Conservation (phyloP, 2,329 filamentous ascomycete species). For the Sporothrix sp. region DNA sequence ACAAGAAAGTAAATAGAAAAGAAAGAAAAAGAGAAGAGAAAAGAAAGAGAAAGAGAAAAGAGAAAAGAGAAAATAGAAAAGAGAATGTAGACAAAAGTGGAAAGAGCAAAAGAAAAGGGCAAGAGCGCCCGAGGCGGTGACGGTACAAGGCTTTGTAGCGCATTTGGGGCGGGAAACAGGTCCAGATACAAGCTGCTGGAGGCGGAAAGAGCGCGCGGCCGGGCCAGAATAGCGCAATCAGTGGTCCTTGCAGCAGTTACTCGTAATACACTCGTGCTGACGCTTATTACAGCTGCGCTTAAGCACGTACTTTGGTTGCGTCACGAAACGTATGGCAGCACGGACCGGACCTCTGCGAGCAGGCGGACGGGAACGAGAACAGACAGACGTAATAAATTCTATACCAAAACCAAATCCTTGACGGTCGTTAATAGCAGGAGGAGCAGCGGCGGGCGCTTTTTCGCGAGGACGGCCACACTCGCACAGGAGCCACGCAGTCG, state of each 20-base stretch:
- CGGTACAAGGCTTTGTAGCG: no score
- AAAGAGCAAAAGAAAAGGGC: not conserved
- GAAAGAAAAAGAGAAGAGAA: not conserved
- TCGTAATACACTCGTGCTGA: no score
- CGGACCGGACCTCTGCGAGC: no score
- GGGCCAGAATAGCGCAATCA: not conserved
- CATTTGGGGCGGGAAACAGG: no score
- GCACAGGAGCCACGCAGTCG: no score
- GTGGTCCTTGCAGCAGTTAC: no score
- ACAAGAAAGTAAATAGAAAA: not conserved
- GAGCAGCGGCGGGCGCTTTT: not conserved
- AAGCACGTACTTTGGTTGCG: not conserved
- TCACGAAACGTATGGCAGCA: no score
- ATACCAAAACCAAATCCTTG: conserved; percentile 3
- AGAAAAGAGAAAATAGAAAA: not conserved
- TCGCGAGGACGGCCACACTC: no score
- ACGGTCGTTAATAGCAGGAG: conserved; percentile 2
- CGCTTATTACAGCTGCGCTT: no score
- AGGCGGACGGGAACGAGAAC: not conserved
- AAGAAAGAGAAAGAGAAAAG: not conserved
- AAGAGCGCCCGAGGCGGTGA: no score
- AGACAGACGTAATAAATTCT: not conserved
- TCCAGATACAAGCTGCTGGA: not conserved
- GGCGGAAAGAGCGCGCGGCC: not conserved
- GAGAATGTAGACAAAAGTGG: not conserved